Percentiles rank a stretch among this genome's conserved stretches.
Conservation (phyloP, 805 yeast genomes). For the Cyberlindnera saturnus region DNA sequence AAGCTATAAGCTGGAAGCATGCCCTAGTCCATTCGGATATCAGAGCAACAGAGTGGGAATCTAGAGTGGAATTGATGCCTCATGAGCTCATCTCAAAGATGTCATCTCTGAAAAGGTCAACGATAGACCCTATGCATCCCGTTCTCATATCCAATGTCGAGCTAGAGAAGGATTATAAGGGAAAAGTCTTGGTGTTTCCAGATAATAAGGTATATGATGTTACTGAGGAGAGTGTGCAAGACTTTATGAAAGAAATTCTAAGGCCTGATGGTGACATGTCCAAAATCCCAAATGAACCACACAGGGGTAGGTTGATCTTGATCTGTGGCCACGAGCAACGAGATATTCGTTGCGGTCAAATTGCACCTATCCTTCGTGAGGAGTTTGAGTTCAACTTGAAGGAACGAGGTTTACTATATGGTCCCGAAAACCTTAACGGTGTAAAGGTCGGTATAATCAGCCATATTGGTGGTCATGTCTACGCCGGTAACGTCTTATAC, state of each 20-base stretch:
- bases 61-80: conserved; percentile 43
- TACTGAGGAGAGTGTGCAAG: conserved; percentile 12
- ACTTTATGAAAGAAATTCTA: conserved; percentile 38
- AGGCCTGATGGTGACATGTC: conserved; percentile 27
- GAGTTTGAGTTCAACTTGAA: conserved; percentile 44
- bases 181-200: conserved; percentile 44
- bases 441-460: conserved; percentile 51
- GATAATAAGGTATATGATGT: conserved; percentile 36
- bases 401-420: conserved; percentile 26
- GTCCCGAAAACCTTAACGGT: conserved; percentile 20
- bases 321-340: conserved; percentile 64
- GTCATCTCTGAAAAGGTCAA: conserved; percentile 26
- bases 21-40: conserved; percentile 46
- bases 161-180: conserved; percentile 11
- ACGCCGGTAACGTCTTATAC: conserved; percentile 74
- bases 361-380: conserved; percentile 50
- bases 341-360: conserved; percentile 59
- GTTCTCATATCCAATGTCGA: conserved; percentile 43
- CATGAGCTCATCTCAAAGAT: conserved; percentile 38
- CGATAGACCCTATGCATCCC: conserved; percentile 41
- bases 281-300: conserved; percentile 18
- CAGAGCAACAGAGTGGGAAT: conserved; percentile 28
- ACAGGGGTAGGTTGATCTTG: conserved; percentile 29
- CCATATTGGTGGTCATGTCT: conserved; percentile 82
- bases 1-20: conserved; percentile 49